A percentile compares a stretch with the other conserved stretches of the same genome.
These are phyloP conservation scores for Ascosphaera apis DNA, from an alignment of 2,329 filamentous ascomycete genomes.

Conservation along the genomic window DNA sequence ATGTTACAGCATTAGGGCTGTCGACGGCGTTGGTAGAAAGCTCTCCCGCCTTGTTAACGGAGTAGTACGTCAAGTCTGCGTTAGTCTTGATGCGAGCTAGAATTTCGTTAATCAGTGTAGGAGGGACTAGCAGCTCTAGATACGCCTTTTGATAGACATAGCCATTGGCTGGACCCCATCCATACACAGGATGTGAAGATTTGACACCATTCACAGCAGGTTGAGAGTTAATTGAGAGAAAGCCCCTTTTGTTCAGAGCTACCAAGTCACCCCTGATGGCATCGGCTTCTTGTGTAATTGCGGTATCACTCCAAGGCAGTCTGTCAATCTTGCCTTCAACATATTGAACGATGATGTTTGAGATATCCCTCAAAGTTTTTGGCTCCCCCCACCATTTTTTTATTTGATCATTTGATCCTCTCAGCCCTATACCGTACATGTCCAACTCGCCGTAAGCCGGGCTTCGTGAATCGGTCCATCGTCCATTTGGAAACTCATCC, in stretches of 20 bases:
- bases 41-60: constrained; percentile 61
- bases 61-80: constrained; percentile 77
- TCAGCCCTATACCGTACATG: constrained; percentile 78
- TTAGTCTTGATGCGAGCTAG: constrained; percentile 55
- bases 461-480: constrained; percentile 92
- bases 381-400: constrained; percentile 87
- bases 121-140: constrained; percentile 70
- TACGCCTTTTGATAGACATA: constrained; percentile 99
- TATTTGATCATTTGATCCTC: constrained; percentile 88
- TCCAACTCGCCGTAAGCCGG: constrained; percentile 92
- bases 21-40: constrained; percentile 65
- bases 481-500: constrained; percentile 97
- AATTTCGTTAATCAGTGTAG: constrained; percentile 54
- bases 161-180: constrained; percentile 85
- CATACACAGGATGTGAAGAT: constrained; percentile 65
- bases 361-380: constrained; percentile 53
- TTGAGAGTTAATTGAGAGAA: constrained; percentile 94
- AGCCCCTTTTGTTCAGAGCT: constrained; percentile 59
- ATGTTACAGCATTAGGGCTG: constrained; percentile 92
- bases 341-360: constrained; percentile 65
- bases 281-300: constrained; percentile 63
- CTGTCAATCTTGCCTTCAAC: constrained; percentile 58
- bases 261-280: constrained; percentile 56
- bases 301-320: constrained; percentile 82
- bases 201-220: constrained; percentile 80